A percentile compares a stretch with the other conserved stretches of the same genome.
These are phyloP conservation scores for Kwoniella shandongensis DNA, from an alignment of 768 basidiomycete genomes.

Conservation along the genomic window DNA sequence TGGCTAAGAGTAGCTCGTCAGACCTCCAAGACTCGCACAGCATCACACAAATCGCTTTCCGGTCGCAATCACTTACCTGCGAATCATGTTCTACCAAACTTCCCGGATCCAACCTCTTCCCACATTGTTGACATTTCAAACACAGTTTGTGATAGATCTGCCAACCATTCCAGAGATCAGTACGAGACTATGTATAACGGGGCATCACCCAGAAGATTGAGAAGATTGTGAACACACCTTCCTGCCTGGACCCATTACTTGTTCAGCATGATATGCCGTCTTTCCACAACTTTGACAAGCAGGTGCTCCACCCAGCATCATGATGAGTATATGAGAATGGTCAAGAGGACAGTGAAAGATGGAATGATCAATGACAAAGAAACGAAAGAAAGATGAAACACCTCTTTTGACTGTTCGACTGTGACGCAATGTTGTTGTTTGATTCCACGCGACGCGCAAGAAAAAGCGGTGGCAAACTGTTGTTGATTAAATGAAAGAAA, in stretches of 20 bases:
- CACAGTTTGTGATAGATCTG: constrained; percentile 50
- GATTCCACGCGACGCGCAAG: too few relatives aligned
- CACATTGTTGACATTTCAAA: constrained; percentile 46
- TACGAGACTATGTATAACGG: neutral
- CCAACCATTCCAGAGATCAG: neutral
- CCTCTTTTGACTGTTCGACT: too few relatives aligned
- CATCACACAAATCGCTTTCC: neutral
- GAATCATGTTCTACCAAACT: constrained; percentile 47
- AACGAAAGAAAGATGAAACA: too few relatives aligned
- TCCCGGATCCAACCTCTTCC: constrained; percentile 47
- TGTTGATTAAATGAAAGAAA: too few relatives aligned
- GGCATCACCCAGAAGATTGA: neutral
- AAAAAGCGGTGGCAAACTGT: too few relatives aligned
- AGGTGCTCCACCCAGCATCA: constrained; percentile 36
- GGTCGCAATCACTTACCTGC: constrained; percentile 18
- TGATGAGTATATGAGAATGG: neutral
- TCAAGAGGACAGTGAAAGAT: too few relatives aligned
- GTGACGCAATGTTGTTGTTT: too few relatives aligned
- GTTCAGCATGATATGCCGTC: constrained; percentile 49
- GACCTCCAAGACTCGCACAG: too few relatives aligned
- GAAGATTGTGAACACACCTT: constrained; percentile 34
- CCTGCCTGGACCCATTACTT: constrained; percentile 43
- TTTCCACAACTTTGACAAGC: constrained; percentile 36
- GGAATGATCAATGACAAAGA: too few relatives aligned
- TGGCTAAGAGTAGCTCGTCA: constrained; percentile 24